A percentile compares a stretch with the other conserved stretches of the same genome.
Conservation (phyloP, 1,284 basidiomycete species). For the Schizophyllum amplum region DNA sequence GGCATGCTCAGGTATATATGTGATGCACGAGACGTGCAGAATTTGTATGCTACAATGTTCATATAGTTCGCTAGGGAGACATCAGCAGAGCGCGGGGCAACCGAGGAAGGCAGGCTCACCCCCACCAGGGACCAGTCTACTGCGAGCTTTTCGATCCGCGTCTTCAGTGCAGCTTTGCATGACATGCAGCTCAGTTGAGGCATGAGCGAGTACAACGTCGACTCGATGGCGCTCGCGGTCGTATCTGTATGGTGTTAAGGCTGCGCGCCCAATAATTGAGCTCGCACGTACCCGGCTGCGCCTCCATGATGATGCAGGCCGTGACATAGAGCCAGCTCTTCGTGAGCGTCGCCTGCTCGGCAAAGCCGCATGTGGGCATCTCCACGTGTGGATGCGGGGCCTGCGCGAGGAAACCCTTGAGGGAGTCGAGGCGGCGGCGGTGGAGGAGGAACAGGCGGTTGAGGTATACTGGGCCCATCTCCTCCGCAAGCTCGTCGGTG, state of each 20-base stretch:
- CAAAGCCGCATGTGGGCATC: conserved; percentile 13
- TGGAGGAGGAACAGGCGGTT: conserved; percentile 35
- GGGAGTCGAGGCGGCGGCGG: conserved; percentile 21
- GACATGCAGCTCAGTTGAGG: background rate
- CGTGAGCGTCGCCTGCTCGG: conserved; percentile 16
- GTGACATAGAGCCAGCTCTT: conserved; percentile 17
- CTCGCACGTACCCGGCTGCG: background rate
- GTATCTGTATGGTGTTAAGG: too few relatives aligned
- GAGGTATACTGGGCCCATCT: conserved; percentile 43
- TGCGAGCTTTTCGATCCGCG: background rate
- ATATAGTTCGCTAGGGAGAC: too few relatives aligned
- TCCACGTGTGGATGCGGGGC: conserved; percentile 20
- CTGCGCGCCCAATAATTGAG: too few relatives aligned
- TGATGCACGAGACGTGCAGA: too few relatives aligned
- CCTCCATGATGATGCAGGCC: conserved; percentile 7
- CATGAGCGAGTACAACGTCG: background rate
- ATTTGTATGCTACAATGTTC: too few relatives aligned
- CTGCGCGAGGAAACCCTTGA: conserved; percentile 16
- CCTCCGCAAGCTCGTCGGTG: conserved; percentile 50
- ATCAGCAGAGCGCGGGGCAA: too few relatives aligned
- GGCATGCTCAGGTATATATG: too few relatives aligned
- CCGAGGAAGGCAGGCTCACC: too few relatives aligned
- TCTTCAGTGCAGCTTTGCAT: background rate
- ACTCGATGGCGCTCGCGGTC: background rate
- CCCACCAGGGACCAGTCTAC: background rate